Base-by-base conservation (phyloP, 441 rosid genomes). In the Melastoma candidum region DNA sequence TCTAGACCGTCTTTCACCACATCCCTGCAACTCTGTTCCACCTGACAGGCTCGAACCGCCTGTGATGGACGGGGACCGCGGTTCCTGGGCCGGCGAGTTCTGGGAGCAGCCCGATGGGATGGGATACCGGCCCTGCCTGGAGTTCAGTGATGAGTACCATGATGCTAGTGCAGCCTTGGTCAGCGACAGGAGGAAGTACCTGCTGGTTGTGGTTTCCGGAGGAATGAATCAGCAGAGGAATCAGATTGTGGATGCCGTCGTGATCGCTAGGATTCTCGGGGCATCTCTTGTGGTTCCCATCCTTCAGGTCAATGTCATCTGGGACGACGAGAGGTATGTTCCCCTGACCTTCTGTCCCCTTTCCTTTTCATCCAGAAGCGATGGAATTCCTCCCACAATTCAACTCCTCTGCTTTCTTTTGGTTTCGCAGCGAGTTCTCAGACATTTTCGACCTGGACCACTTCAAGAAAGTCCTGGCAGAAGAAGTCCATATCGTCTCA, bases 201-300 rank as follows among this genome's bases (percentile, higher is more conserved):
- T 92, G 67, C 51, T 88, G 64, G 98, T 85, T 17, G 97, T 88
- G 44, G 98, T 92, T 49, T 70, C 95, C 11, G 97, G 98, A 36
- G 98, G 97, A 22, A 66, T 92, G 79, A 92, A 89, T 69, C 97
- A 92, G 78, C 98, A 92, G 77, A 85, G 92, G 83, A 92, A 85
- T 75, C 97, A 88, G 74, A 88, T 92, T 69, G 97, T 92, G 53
- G 98, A 92, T 51, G 97, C 97, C 22, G 97, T 84, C 44, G 94
- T 92, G 56, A 84, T 92, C 61, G 95, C 98, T 3, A 79, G 98
- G 75, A 84, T 92, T 46, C 92, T 92, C 22, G 97, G 92, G 36
- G 97, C 98, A 68, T 81, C 87, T 65, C 77, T 92, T 64, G 97
- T 92, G 57, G 95, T 92, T 68, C 98, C 98, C 47, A 73, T 81